Evolutionary conservation across 371 early-diverging fungal genomes (phyloP).

Genomic region (Rhizopus microsporus): DNA sequence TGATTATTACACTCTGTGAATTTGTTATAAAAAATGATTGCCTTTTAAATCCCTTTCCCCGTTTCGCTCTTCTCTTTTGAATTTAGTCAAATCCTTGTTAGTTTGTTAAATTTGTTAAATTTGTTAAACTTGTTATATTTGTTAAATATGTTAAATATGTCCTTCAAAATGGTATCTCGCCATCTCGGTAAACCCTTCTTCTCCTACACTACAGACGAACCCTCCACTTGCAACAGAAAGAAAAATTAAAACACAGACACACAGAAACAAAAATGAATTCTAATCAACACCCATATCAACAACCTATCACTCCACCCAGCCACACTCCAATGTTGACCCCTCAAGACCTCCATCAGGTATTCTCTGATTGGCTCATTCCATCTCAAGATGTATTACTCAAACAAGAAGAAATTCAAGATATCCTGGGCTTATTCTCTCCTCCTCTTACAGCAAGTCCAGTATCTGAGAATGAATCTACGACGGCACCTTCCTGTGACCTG

Average conservation of each 20-base stretch:
- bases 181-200: slow-evolving; percentile 32
- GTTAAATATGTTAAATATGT: slow-evolving; percentile 31
- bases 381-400: slow-evolving; percentile 2
- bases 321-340: slow-evolving; percentile 5
- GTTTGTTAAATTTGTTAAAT: slow-evolving; percentile 10
- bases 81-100: too few relatives aligned
- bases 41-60: slow-evolving; percentile 23
- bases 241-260: slow-evolving; percentile 23
- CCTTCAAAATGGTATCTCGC: slow-evolving; percentile 12
- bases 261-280: slow-evolving; percentile 2
- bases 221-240: slow-evolving; percentile 38
- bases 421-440: slow-evolving; percentile 24
- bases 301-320: slow-evolving; percentile 4
- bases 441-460: slow-evolving; percentile 27
- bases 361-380: slow-evolving; percentile 8
- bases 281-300: slow-evolving; percentile 1
- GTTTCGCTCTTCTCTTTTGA: slow-evolving; percentile 6
- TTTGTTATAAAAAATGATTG: slow-evolving; percentile 23
- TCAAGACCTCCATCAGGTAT: slow-evolving; percentile 8
- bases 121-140: slow-evolving; percentile 21
- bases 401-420: slow-evolving; percentile 17
- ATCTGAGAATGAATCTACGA: slow-evolving; percentile 15
- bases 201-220: slow-evolving; percentile 41
- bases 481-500: slow-evolving; percentile 8
- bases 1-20: not conserved